Conservation (phyloP, 1,284 basidiomycete species). For the Tilletia caries region DNA sequence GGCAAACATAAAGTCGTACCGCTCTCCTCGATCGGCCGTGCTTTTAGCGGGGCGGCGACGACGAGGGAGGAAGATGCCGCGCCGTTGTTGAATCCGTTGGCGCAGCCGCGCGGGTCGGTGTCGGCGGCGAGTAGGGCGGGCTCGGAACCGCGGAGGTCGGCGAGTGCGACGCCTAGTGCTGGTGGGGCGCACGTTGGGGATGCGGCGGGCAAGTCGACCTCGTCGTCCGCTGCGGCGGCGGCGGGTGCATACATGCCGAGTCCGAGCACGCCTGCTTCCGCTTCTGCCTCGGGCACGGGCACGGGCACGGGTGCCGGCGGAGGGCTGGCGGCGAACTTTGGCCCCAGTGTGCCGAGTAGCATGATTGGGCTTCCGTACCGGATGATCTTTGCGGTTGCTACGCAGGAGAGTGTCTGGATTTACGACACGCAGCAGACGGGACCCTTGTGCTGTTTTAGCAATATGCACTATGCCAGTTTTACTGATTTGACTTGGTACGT, state of each 20-base stretch:
- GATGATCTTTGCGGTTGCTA: constrained; percentile 92
- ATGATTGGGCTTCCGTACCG: constrained; percentile 88
- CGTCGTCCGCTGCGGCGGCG: neutral
- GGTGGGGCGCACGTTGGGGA: neutral
- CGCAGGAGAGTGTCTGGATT: constrained; percentile 90
- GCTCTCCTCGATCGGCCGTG: constrained; percentile 6
- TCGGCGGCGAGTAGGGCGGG: neutral
- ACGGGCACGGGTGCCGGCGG: no score
- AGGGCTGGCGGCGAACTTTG: no score
- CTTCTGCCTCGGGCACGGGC: constrained; percentile 18
- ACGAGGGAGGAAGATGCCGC: constrained; percentile 8
- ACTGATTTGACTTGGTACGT: constrained; percentile 92
- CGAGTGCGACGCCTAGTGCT: neutral
- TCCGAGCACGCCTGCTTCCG: constrained; percentile 10
- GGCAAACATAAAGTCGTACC: constrained; percentile 64
- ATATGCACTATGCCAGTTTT: constrained; percentile 94
- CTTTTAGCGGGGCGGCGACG: neutral
- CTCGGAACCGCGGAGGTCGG: neutral
- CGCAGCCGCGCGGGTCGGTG: neutral
- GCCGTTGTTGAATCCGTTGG: neutral
- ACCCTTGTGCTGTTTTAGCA: constrained; percentile 86
- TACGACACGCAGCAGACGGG: constrained; percentile 96
- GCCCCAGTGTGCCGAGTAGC: constrained; percentile 51
- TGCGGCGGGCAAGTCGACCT: neutral
- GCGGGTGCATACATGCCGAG: constrained; percentile 2